phyloP scores from a whole-genome alignment of 768 basidiomycete genomes.

The Omphalotus guepiniiformis region DNA sequence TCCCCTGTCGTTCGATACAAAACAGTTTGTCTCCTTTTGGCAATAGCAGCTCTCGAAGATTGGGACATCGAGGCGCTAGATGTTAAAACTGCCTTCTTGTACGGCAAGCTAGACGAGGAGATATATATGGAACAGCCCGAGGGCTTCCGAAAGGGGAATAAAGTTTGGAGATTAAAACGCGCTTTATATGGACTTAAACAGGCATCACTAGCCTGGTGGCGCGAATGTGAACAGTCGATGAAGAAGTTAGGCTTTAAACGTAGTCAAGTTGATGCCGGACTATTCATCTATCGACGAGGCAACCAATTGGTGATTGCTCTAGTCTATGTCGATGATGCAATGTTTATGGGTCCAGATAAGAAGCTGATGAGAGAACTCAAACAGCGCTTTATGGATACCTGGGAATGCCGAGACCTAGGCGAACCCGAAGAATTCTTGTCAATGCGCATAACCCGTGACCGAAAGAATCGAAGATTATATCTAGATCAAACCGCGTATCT shows the following conservation, averaged over 20 bases:
- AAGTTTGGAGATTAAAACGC: slow-evolving; percentile 10
- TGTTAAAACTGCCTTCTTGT: slow-evolving; percentile 16
- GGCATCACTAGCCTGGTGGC: slow-evolving; percentile 23
- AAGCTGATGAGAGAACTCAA: no score
- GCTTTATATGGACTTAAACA: slow-evolving; percentile 25
- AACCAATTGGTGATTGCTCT: no score
- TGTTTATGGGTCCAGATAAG: no score
- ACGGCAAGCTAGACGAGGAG: slow-evolving; percentile 12
- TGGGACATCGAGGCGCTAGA: slow-evolving; percentile 29
- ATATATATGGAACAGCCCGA: slow-evolving; percentile 15
- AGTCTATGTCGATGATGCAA: no score
- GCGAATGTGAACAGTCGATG: slow-evolving; percentile 14
- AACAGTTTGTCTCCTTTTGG: slow-evolving; percentile 16
- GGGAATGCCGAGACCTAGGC: no score
- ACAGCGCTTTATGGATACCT: no score
- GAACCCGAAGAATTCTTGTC: no score
- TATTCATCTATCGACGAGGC: no score
- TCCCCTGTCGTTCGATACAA: slow-evolving; percentile 13
- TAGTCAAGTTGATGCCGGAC: no score
- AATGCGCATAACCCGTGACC: no score
- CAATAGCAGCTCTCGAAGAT: slow-evolving; percentile 22
- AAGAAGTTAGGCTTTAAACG: slow-evolving; percentile 10
- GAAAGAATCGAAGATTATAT: no score
- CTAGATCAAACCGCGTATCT: no score
- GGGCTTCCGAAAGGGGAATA: slow-evolving; percentile 11